phyloP scores from a whole-genome alignment of 2,329 filamentous ascomycete species.

The Rhynchosporium graminicola region DNA sequence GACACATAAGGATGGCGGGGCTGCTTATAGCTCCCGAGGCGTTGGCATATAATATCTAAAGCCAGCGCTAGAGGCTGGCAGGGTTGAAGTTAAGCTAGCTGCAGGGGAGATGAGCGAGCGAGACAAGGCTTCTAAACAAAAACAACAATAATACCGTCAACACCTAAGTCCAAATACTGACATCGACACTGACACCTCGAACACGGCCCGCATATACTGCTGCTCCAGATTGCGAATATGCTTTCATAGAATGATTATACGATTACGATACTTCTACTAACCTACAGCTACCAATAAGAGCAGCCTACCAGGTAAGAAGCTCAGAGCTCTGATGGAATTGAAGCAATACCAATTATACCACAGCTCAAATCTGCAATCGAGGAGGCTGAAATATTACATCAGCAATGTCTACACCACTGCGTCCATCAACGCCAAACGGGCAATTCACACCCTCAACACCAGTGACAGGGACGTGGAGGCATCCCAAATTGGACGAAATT shows the following conservation, averaged over 20 bases:
- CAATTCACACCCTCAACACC: constrained; percentile 35
- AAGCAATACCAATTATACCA: too few relatives aligned
- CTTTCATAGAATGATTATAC: constrained; percentile 23
- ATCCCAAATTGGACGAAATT: constrained; percentile 88
- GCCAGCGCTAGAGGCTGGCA: not conserved
- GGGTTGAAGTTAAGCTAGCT: constrained; percentile 15
- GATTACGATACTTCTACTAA: constrained; percentile 33
- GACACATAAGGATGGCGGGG: constrained; percentile 18
- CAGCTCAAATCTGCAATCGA: not conserved
- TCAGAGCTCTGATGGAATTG: constrained; percentile 30
- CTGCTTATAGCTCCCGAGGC: not conserved
- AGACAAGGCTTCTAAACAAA: constrained; percentile 22
- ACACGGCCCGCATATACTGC: too few relatives aligned
- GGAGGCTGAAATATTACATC: not conserved
- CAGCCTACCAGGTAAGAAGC: constrained; percentile 12
- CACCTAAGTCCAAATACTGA: not conserved
- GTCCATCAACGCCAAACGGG: constrained; percentile 33
- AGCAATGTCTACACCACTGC: constrained; percentile 34
- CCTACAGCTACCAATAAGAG: constrained; percentile 26
- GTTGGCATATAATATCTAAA: not conserved
- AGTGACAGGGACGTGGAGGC: constrained; percentile 77
- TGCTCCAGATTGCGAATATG: constrained; percentile 26
- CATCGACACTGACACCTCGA: constrained; percentile 7
- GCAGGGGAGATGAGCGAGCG: not conserved
- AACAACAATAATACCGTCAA: constrained; percentile 9